These are phyloP conservation scores for Candida oleophila DNA, from an alignment of 805 yeast genomes.

Conservation along the genomic window DNA sequence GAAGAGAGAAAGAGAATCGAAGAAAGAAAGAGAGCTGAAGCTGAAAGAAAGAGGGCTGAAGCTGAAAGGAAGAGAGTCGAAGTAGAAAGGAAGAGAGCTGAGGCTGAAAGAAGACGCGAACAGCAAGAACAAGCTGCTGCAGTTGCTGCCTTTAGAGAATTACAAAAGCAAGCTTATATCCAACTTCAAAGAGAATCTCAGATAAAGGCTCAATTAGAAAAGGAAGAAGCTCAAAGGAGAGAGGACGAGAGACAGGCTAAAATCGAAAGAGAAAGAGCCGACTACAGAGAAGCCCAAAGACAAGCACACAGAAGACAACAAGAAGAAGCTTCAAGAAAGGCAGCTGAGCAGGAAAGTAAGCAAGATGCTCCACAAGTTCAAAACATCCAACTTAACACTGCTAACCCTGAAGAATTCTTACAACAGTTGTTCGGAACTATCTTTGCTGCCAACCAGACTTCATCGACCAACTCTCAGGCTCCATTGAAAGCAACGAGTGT, in stretches of 20 bases:
- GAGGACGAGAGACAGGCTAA: conserved; percentile 7
- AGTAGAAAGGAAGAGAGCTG: conserved; percentile 4
- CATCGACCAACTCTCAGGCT: neutral
- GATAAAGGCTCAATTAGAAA: conserved; percentile 2
- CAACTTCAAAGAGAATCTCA: conserved; percentile 4
- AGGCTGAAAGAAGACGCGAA: conserved; percentile 5
- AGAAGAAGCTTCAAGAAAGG: conserved; percentile 6
- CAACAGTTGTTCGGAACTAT: conserved; percentile 18
- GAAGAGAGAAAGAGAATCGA: conserved; percentile 7
- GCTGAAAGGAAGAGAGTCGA: conserved; percentile 4
- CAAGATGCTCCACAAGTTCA: neutral
- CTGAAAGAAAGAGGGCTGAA: conserved; percentile 1
- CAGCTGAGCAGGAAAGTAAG: neutral
- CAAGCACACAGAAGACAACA: conserved; percentile 7
- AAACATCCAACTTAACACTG: neutral
- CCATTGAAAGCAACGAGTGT: neutral
- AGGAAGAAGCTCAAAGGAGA: conserved; percentile 4
- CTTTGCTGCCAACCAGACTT: conserved; percentile 3
- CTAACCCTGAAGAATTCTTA: conserved; percentile 17
- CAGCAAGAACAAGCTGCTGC: conserved; percentile 6
- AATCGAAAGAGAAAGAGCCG: conserved; percentile 7
- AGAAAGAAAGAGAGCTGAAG: conserved; percentile 9
- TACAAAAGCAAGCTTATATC: neutral
- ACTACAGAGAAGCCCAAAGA: conserved; percentile 9
- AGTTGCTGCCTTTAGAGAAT: conserved; percentile 2